Percentiles rank a stretch among this genome's conserved stretches.
These are phyloP conservation scores for sorghum (Sorghum bicolor) DNA, from an alignment of 176 grass and related monocot genomes.

Conservation along the genomic window DNA sequence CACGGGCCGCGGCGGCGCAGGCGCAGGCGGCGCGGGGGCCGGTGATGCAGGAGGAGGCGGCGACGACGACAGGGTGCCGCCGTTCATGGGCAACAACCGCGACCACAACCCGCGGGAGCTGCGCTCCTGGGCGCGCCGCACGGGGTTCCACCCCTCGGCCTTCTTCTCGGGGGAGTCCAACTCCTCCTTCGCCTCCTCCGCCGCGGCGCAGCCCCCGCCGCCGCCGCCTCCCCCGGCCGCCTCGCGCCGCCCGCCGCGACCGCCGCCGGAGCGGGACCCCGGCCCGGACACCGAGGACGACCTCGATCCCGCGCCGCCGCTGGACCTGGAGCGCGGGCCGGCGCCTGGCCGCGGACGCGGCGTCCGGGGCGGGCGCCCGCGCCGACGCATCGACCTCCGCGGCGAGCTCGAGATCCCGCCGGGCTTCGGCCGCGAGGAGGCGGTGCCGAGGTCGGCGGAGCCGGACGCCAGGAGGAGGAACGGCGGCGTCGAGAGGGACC, in stretches of 20 bases:
- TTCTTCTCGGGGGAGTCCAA: constrained; percentile 67
- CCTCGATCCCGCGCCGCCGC: constrained; percentile 19
- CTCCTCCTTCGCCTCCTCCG: constrained; percentile 14
- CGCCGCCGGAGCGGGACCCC: not conserved
- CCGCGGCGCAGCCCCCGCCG: constrained; percentile 9
- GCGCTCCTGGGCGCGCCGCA: constrained; percentile 86
- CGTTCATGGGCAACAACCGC: constrained; percentile 55
- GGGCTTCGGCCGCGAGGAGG: not conserved
- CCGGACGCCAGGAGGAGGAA: constrained; percentile 32
- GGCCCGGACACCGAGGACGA: not conserved
- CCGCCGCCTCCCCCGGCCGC: constrained; percentile 1
- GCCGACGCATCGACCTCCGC: constrained; percentile 50
- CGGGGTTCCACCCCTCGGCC: constrained; percentile 61
- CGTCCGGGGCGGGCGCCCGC: not conserved
- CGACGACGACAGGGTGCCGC: constrained; percentile 46
- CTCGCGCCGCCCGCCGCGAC: constrained; percentile 27
- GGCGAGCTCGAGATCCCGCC: constrained; percentile 56
- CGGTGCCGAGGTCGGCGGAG: not conserved
- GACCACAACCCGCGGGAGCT: constrained; percentile 89
- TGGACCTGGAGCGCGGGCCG: constrained; percentile 44
- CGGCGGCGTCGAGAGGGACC: constrained; percentile 33
- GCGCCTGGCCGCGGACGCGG: not conserved
- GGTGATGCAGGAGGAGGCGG: not conserved
- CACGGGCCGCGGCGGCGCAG: not conserved
- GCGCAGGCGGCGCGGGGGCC: not conserved